Base-by-base conservation (phyloP, 1,284 basidiomycete genomes). In the Fomitiporia mediterranea region DNA sequence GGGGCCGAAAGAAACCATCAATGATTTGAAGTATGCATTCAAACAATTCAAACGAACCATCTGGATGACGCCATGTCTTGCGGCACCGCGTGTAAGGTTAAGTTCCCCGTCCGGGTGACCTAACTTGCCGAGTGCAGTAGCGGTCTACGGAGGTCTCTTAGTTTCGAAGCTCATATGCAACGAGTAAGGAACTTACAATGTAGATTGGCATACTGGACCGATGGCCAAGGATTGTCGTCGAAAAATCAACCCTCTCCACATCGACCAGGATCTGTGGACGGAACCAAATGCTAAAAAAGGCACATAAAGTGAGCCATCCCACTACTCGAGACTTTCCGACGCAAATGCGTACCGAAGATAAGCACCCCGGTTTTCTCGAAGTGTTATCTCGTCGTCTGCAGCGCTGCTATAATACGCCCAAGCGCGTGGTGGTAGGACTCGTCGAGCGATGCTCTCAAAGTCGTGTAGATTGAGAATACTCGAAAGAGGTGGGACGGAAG, bases 91-190 rank as follows among this genome's bases (percentile, higher is more conserved):
- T 0, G 94, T 98, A 43, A 98, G 69, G 65, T 86, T 88, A 9
- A 95, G 75, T 71, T 97, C 94, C 17, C 94, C 94, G 56, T 95
- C 91, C 0, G 93, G 91, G 66, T 97, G 94, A 4, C 92, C 95
- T 1, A 98, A 84, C 73, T 96, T 97, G 30, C 94, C 94, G 0
- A 89, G 73, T 1, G 89, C 89, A 9, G 89, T 91, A 23, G 86
- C 87, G 38, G 82, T 43, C 19, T 27, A 19, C 8, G 19, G 11
- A 32, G 1, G 25, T 39, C 2, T 11, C 2, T 46, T 34, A 25
- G 6, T 2, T 23, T 1, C 19, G 27, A 6, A 15, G n/a, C n/a
- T n/a, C n/a, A n/a, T 38, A 23, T 34, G 27, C 35, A 9, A 21
- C 25, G n/a, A 27, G 19, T 8, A 42, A 27, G 48, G 17, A 15